phyloP scores from a whole-genome alignment of 345 rosid species.

The Brassica rapa region DNA sequence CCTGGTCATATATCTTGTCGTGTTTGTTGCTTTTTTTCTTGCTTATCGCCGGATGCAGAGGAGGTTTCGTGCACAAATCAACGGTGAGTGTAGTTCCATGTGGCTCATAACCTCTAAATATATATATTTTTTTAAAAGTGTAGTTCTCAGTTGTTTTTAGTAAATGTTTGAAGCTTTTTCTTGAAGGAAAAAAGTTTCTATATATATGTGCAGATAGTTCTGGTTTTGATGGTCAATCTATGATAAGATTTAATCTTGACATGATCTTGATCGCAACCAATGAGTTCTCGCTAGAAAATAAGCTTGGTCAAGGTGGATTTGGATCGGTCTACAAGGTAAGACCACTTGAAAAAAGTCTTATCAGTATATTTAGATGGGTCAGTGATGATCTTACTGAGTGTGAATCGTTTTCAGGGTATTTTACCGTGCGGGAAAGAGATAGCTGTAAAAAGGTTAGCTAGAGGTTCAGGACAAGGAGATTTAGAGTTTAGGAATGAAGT shows the following conservation, averaged over 20 bases:
- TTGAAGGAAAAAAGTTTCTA: not conserved
- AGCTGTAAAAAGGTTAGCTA: constrained; percentile 37
- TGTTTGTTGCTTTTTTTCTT: constrained; percentile 24
- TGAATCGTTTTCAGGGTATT: constrained; percentile 44
- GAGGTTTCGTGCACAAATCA: constrained; percentile 19
- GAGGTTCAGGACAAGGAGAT: constrained; percentile 53
- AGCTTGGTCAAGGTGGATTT: constrained; percentile 53
- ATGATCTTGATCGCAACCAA: constrained; percentile 27
- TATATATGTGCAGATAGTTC: constrained; percentile 18
- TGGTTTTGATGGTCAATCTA: constrained; percentile 30
- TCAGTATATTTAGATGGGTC: not conserved
- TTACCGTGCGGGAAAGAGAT: constrained; percentile 41
- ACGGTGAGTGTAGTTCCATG: constrained; percentile 16
- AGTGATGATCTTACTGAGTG: not conserved
- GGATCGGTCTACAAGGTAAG: constrained; percentile 51
- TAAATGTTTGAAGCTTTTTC: not conserved
- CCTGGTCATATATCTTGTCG: not conserved
- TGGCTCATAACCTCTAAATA: too few relatives aligned
- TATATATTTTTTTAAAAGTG: too few relatives aligned
- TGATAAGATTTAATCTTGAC: constrained; percentile 32
- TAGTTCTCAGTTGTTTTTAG: not conserved
- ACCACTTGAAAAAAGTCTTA: not conserved
- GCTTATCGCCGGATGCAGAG: constrained; percentile 22
- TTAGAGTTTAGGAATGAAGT: constrained; percentile 59
- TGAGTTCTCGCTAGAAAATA: constrained; percentile 41